Evolutionary conservation across 1,284 basidiomycete species (phyloP).

Genomic region (Porogramme epimiltina): DNA sequence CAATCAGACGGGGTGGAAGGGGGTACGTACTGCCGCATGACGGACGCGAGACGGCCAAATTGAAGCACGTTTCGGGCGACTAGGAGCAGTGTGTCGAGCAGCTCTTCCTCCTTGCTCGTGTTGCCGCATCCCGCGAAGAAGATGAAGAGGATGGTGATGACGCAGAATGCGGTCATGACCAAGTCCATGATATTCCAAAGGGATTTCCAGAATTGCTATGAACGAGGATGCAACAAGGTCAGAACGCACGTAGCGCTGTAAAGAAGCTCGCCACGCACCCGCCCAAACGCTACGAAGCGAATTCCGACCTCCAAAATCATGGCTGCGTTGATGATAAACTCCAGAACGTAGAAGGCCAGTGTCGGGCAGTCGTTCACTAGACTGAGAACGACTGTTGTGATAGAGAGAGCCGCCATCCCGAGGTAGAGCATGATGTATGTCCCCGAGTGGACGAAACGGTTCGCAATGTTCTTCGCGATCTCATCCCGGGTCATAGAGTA

Average conservation of each 20-base stretch:
- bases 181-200: constrained; percentile 89
- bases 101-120: constrained; percentile 84
- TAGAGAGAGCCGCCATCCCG: constrained; percentile 86
- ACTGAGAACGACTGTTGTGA: constrained; percentile 89
- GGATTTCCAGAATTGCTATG: constrained; percentile 94
- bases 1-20: neutral
- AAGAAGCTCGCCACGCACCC: constrained; percentile 52
- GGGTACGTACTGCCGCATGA: constrained; percentile 82
- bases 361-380: constrained; percentile 79
- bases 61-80: constrained; percentile 91
- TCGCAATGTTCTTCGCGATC: constrained; percentile 79
- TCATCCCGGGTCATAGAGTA: constrained; percentile 80
- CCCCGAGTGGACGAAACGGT: constrained; percentile 82
- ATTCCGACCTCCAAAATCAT: constrained; percentile 94
- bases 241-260: neutral
- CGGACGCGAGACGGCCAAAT: constrained; percentile 85
- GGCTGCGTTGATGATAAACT: constrained; percentile 86
- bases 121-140: constrained; percentile 79
- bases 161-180: constrained; percentile 83
- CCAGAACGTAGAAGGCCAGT: constrained; percentile 85
- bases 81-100: constrained; percentile 87
- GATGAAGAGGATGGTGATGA: constrained; percentile 83
- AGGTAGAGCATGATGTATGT: constrained; percentile 87
- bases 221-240: neutral
- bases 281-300: constrained; percentile 87